Conservation (phyloP, 345 rosid species). For the Boechera retrofracta region DNA sequence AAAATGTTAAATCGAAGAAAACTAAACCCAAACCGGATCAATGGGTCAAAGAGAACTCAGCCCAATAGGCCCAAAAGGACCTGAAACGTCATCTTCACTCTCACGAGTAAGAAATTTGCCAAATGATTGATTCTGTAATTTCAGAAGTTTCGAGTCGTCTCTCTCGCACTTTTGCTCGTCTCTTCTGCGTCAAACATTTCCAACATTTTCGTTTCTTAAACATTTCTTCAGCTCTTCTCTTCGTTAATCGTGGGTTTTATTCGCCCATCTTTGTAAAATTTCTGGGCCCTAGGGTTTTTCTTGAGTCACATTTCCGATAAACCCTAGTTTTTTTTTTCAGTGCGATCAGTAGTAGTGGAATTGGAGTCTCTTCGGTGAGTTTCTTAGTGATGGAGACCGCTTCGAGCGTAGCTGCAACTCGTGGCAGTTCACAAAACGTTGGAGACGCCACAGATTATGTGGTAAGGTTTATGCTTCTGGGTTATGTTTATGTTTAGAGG, state of each 20-base stretch:
- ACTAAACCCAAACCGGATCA: background rate
- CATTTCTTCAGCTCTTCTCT: conserved; percentile 5
- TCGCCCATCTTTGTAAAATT: background rate
- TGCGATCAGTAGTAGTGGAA: conserved; percentile 22
- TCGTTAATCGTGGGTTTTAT: conserved; percentile 10
- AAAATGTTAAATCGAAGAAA: too few species aligned
- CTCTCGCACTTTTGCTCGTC: conserved; percentile 28
- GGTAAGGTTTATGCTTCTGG: conserved; percentile 33
- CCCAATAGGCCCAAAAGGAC: conserved; percentile 18
- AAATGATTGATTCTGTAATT: conserved; percentile 39
- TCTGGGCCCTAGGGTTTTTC: conserved; percentile 40
- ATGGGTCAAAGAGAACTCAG: background rate
- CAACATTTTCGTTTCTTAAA: conserved; percentile 35
- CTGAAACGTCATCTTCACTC: conserved; percentile 11
- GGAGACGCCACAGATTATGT: conserved; percentile 66
- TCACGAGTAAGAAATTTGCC: conserved; percentile 10
- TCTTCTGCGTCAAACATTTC: conserved; percentile 36
- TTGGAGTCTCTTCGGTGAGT: conserved; percentile 39
- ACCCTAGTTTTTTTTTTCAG: conserved; percentile 40
- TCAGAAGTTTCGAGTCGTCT: background rate
- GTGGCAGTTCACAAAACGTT: conserved; percentile 67
- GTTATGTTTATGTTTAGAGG: conserved; percentile 7
- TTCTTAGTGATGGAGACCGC: conserved; percentile 69
- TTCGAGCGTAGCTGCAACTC: conserved; percentile 65
- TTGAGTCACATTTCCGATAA: conserved; percentile 22